These are phyloP conservation scores for Alternaria burnsii DNA, from an alignment of 2,329 filamentous ascomycete genomes.

Conservation along the genomic window DNA sequence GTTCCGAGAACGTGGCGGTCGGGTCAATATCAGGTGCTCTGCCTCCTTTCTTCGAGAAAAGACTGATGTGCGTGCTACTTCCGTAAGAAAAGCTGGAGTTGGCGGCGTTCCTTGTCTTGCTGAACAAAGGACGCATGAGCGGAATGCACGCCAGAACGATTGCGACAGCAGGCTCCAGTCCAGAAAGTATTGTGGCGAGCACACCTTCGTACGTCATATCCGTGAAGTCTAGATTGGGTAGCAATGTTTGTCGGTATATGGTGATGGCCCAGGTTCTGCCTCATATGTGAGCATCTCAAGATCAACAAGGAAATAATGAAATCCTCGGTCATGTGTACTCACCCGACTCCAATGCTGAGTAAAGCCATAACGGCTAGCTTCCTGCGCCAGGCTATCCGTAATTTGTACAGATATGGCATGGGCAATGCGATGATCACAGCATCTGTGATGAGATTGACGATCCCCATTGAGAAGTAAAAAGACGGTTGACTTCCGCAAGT, in stretches of 20 bases:
- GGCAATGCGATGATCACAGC: constrained; percentile 26
- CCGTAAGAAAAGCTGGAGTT: too few species aligned
- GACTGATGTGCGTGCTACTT: too few species aligned
- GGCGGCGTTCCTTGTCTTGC: not conserved
- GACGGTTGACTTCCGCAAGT: constrained; percentile 29
- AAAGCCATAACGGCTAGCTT: constrained; percentile 27
- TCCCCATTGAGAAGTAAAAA: constrained; percentile 22
- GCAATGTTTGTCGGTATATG: constrained; percentile 30
- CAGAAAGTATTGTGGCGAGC: constrained; percentile 30
- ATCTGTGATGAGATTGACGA: constrained; percentile 32
- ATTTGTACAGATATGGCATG: constrained; percentile 28
- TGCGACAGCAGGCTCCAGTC: constrained; percentile 32
- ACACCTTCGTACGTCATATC: constrained; percentile 34
- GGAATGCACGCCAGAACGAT: constrained; percentile 33
- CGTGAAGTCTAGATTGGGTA: constrained; percentile 21
- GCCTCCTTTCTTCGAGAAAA: too few species aligned
- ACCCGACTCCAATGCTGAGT: constrained; percentile 33
- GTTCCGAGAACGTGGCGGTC: too few species aligned
- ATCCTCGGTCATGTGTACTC: not conserved
- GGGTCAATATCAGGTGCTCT: too few species aligned
- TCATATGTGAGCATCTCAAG: not conserved
- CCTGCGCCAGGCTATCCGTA: constrained; percentile 20
- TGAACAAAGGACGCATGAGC: constrained; percentile 26
- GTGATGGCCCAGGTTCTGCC: constrained; percentile 36
- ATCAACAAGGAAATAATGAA: too few species aligned